These are phyloP conservation scores for Pyrus bretschneideri DNA, from an alignment of 306 rosid species.

Conservation along the genomic window DNA sequence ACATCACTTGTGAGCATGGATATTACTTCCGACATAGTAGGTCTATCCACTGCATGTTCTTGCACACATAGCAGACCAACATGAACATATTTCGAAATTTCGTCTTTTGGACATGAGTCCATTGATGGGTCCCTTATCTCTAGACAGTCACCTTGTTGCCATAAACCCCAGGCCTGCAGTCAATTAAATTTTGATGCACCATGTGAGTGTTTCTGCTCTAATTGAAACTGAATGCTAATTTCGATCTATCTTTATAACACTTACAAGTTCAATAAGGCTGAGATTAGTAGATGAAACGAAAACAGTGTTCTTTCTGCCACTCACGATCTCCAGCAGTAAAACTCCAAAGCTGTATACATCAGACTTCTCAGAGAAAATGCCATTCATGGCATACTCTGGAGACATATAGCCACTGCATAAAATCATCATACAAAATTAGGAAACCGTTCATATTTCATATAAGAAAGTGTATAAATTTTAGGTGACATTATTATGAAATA, in stretches of 20 bases:
- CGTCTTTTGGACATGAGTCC: constrained; percentile 14
- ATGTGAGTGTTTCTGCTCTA: not conserved
- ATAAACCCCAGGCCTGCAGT: constrained; percentile 20
- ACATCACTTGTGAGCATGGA: constrained; percentile 16
- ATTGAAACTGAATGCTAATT: not conserved
- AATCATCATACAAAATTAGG: not conserved
- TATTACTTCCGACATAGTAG: constrained; percentile 25
- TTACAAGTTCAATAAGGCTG: constrained; percentile 17
- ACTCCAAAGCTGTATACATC: constrained; percentile 29
- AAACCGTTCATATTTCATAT: not conserved
- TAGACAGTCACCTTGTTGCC: constrained; percentile 13
- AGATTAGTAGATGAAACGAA: not conserved
- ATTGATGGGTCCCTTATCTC: constrained; percentile 7
- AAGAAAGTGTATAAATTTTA: not conserved
- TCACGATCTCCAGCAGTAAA: constrained; percentile 16
- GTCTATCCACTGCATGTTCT: constrained; percentile 16
- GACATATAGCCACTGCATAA: constrained; percentile 25
- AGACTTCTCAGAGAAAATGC: constrained; percentile 22
- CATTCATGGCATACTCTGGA: constrained; percentile 30
- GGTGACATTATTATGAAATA: not conserved
- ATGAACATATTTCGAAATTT: constrained; percentile 3
- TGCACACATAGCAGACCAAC: constrained; percentile 29
- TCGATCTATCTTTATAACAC: not conserved
- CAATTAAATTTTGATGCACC: not conserved
- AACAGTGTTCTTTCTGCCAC: constrained; percentile 17